Conservation (phyloP, 108 stramenopile species). For the Ochromonas danica region DNA sequence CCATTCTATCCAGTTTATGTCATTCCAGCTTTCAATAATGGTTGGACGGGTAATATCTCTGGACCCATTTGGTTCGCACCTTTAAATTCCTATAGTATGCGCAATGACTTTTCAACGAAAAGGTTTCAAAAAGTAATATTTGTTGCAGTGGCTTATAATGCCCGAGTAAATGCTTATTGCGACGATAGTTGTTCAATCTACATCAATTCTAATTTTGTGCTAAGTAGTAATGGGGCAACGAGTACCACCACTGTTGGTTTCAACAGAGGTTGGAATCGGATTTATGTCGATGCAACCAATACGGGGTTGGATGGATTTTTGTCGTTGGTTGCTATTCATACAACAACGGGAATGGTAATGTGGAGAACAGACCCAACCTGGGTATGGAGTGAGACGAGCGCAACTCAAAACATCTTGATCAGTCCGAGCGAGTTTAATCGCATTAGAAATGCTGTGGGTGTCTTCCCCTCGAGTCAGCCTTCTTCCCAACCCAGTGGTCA, state of each 20-base stretch:
- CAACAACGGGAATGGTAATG: slow-evolving; percentile 15
- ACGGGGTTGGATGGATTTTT: slow-evolving; percentile 15
- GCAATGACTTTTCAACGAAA: slow-evolving; percentile 16
- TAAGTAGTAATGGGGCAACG: slow-evolving; percentile 15
- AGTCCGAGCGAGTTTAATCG: too few species aligned
- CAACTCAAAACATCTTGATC: too few species aligned
- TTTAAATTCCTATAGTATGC: slow-evolving; percentile 17
- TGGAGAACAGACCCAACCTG: slow-evolving; percentile 13
- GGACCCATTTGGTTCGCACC: too few species aligned
- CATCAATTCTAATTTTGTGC: slow-evolving; percentile 17
- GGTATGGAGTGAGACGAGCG: slow-evolving; percentile 13
- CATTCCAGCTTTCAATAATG: too few species aligned
- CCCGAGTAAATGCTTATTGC: slow-evolving; percentile 15
- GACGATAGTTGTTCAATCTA: slow-evolving; percentile 16
- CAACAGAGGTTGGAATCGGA: slow-evolving; percentile 14
- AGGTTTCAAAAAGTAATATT: too few species aligned
- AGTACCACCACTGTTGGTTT: slow-evolving; percentile 15
- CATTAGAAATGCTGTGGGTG: too few species aligned
- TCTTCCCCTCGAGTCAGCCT: too few species aligned
- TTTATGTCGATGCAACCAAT: slow-evolving; percentile 16
- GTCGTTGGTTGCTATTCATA: slow-evolving; percentile 15
- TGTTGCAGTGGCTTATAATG: slow-evolving; percentile 15
- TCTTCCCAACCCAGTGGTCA: too few species aligned
- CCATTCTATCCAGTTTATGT: too few species aligned
- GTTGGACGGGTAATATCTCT: too few species aligned